Conservation (phyloP, 768 basidiomycete species). For the Pleurotus citrinopileatus region DNA sequence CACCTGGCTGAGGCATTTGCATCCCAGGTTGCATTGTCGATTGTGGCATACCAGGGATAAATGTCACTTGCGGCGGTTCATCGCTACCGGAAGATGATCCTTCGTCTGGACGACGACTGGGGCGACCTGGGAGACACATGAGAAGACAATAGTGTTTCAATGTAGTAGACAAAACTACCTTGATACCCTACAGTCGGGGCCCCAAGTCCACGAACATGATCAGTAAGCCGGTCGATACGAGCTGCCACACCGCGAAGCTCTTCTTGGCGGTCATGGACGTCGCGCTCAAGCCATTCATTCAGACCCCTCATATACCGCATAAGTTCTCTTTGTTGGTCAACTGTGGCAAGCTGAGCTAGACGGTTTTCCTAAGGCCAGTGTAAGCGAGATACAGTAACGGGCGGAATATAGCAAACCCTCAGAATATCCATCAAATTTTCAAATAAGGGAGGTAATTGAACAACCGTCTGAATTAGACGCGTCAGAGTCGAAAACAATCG, state of each 20-base stretch:
- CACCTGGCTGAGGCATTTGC: conserved; percentile 11
- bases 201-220: conserved; percentile 36
- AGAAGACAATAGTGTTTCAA: too few relatives aligned
- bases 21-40: not conserved
- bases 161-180: too few relatives aligned
- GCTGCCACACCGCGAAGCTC: conserved; percentile 67
- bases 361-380: conserved; percentile 62
- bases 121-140: not conserved
- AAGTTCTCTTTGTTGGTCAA: conserved; percentile 76
- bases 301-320: conserved; percentile 76
- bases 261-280: conserved; percentile 74
- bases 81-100: not conserved
- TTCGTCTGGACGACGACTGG: not conserved
- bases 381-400: not conserved
- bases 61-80: not conserved
- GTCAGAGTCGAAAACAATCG: conserved; percentile 2
- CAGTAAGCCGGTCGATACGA: conserved; percentile 50
- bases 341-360: conserved; percentile 66
- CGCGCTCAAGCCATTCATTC: conserved; percentile 78
- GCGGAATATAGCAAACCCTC: conserved; percentile 39
- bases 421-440: conserved; percentile 69
- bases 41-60: conserved; percentile 4
- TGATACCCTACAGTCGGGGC: not conserved
- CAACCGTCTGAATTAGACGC: conserved; percentile 42
- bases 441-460: conserved; percentile 60